These are phyloP conservation scores for Neoconidiobolus thromboides DNA, from an alignment of 371 early-diverging fungal genomes.

Conservation along the genomic window DNA sequence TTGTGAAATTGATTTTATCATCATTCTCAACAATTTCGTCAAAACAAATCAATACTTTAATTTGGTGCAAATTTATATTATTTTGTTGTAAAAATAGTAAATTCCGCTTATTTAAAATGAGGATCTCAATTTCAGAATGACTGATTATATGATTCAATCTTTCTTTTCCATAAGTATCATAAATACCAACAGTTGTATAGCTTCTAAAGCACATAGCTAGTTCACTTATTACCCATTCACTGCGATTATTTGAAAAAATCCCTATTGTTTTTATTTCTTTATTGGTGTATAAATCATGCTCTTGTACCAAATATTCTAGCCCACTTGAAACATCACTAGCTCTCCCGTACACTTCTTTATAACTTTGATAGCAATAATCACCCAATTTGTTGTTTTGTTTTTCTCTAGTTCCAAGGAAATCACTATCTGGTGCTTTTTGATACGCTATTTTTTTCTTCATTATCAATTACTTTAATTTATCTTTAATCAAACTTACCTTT, in stretches of 20 bases:
- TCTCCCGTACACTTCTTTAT: too few relatives aligned
- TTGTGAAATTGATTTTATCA: conserved; percentile 16
- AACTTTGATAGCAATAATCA: too few relatives aligned
- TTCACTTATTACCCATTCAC: conserved; percentile 85
- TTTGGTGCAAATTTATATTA: conserved; percentile 23
- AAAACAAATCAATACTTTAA: conserved; percentile 61
- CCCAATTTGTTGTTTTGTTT: too few relatives aligned
- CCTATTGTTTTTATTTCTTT: conserved; percentile 16
- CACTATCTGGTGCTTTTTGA: too few relatives aligned
- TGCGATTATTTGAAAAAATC: conserved; percentile 61
- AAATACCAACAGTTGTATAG: conserved; percentile 52
- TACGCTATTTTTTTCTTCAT: too few relatives aligned
- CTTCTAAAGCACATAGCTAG: conserved; percentile 17
- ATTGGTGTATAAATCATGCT: too few relatives aligned
- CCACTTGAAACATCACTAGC: too few relatives aligned
- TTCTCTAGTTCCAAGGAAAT: too few relatives aligned
- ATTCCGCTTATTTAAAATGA: too few relatives aligned
- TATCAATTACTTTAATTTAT: too few relatives aligned
- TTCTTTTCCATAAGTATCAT: conserved; percentile 64
- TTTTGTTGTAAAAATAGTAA: conserved; percentile 16
- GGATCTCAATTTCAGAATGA: conserved; percentile 33
- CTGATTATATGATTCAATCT: conserved; percentile 52
- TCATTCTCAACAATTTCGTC: conserved; percentile 24
- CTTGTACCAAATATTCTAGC: too few relatives aligned
- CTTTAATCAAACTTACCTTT: too few relatives aligned